phyloP scores from a whole-genome alignment of 495 filamentous ascomycete genomes.

The Neohortaea acidophila region DNA sequence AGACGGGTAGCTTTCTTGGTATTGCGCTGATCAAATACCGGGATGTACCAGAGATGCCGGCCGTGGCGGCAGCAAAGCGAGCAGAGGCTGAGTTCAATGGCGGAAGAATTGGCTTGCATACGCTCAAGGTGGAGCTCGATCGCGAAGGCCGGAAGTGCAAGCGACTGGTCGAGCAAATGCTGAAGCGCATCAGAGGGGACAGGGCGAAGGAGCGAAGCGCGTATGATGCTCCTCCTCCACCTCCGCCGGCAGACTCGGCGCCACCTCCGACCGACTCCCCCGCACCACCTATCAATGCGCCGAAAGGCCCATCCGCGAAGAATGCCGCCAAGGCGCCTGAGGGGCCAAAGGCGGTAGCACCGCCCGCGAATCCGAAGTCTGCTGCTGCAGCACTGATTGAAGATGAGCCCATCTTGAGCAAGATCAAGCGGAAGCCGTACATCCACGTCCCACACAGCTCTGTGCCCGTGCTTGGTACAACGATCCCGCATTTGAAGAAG shows the following conservation, averaged over 20 bases:
- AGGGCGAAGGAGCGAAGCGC: slow-evolving; percentile 23
- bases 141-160: slow-evolving; percentile 68
- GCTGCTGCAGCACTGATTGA: slow-evolving; percentile 39
- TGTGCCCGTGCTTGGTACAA: slow-evolving; percentile 74
- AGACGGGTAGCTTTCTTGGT: slow-evolving; percentile 81
- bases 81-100: slow-evolving; percentile 57
- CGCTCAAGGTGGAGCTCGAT: slow-evolving; percentile 70
- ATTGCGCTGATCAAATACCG: slow-evolving; percentile 76
- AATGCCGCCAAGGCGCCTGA: slow-evolving; percentile 33
- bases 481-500: slow-evolving; percentile 72
- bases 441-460: slow-evolving; percentile 78
- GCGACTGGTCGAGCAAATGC: slow-evolving; percentile 51
- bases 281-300: slow-evolving; percentile 19
- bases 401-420: slow-evolving; percentile 42
- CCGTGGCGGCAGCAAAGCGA: slow-evolving; percentile 63
- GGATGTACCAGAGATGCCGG: slow-evolving; percentile 16
- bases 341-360: slow-evolving; percentile 29
- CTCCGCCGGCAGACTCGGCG: slow-evolving; percentile 4
- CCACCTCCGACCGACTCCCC: slow-evolving; percentile 9
- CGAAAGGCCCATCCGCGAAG: slow-evolving; percentile 66
- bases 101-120: slow-evolving; percentile 53
- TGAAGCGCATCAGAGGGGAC: slow-evolving; percentile 47
- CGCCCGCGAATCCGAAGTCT: slow-evolving; percentile 30
- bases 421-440: slow-evolving; percentile 70
- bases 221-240: slow-evolving; percentile 6